Conservation (phyloP, 805 yeast genomes). For the Trichomonascus vanleenenianus region DNA sequence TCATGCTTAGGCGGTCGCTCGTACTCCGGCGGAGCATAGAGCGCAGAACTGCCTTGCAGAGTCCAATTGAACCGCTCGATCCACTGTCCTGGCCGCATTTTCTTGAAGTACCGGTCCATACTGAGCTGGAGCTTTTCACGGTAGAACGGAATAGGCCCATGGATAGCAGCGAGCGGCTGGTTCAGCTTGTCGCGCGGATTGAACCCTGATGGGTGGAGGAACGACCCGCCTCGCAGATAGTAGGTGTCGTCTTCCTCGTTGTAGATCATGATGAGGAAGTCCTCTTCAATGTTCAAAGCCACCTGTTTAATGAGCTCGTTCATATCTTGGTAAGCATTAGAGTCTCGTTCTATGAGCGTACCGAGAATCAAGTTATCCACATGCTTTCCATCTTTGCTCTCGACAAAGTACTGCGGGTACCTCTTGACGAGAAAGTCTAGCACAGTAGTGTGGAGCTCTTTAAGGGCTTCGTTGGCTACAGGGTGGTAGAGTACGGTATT, state of each 20-base stretch:
- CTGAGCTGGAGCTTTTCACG: slow-evolving; percentile 44
- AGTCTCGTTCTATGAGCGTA: not conserved
- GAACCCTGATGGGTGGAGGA: slow-evolving; percentile 68
- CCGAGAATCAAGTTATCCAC: not conserved
- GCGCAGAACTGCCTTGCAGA: slow-evolving; percentile 49
- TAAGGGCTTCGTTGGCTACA: slow-evolving; percentile 31
- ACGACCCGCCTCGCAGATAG: slow-evolving; percentile 45
- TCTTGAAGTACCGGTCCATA: slow-evolving; percentile 60
- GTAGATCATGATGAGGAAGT: slow-evolving; percentile 46
- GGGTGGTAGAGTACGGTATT: slow-evolving; percentile 30
- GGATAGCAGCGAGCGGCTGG: slow-evolving; percentile 51
- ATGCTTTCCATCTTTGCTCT: slow-evolving; percentile 36
- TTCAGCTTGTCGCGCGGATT: slow-evolving; percentile 49
- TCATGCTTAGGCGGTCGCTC: slow-evolving; percentile 35
- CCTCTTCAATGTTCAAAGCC: slow-evolving; percentile 48
- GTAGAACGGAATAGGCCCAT: slow-evolving; percentile 68
- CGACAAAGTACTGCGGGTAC: slow-evolving; percentile 37
- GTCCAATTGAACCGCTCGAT: slow-evolving; percentile 67
- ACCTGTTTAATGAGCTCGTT: slow-evolving; percentile 15
- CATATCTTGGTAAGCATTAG: not conserved
- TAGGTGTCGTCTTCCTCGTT: slow-evolving; percentile 41
- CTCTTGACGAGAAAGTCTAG: slow-evolving; percentile 35
- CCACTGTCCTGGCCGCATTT: slow-evolving; percentile 44
- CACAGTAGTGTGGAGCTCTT: slow-evolving; percentile 43
- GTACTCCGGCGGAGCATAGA: slow-evolving; percentile 40